Base-by-base conservation (phyloP, 2,329 filamentous ascomycete species). In the Elsinoe australis region DNA sequence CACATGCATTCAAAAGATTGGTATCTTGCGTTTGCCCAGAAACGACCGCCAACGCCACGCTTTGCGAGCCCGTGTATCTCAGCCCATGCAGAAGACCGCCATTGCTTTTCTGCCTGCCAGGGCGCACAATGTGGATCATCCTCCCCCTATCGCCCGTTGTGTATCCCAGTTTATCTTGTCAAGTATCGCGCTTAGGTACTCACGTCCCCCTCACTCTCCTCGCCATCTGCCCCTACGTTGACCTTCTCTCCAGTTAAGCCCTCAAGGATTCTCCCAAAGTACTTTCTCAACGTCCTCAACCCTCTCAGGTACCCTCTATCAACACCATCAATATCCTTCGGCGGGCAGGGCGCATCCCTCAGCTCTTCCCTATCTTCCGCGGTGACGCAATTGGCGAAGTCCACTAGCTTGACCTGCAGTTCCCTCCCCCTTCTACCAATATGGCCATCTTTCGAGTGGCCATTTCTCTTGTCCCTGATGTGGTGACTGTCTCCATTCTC, bases 371-470 rank as follows among this genome's bases (percentile, higher is more conserved):
- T 63, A 59, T 95, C 88, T 55, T 92, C 84, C 3, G 87, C 85
- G 1, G 89, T 96, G 28, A 96, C 82, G 60, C 90, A 95, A 64
- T 98, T 98, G 54, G 92, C 92, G 69, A 98, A 98, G 66, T 98
- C 92, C 50, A 95, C 90, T 64, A 98, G 94, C 67, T 95, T 95
- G 68, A 98, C 82, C 64, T 95, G 86, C 61, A 94, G 89, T 55
- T 61, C 50, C 58, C 46, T 38, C 75, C 71, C 4, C 19, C n/a
- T 10, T n/a, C 41, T n/a, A 2, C 36, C n/a, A 2, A 34, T n/a
- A 9, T 34, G 15, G 6, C n/a, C n/a, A n/a, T 47, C 38, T 24
- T 15, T 29, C 18, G 35, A 24, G 12, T 35, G 17, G 4, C 10
- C 26, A 24, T 24, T 26, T 4, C 17, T 24, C 5, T 31, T 17